phyloP scores from a whole-genome alignment of 2,329 filamentous ascomycete species.

The Ceratocystis smalleyi region DNA sequence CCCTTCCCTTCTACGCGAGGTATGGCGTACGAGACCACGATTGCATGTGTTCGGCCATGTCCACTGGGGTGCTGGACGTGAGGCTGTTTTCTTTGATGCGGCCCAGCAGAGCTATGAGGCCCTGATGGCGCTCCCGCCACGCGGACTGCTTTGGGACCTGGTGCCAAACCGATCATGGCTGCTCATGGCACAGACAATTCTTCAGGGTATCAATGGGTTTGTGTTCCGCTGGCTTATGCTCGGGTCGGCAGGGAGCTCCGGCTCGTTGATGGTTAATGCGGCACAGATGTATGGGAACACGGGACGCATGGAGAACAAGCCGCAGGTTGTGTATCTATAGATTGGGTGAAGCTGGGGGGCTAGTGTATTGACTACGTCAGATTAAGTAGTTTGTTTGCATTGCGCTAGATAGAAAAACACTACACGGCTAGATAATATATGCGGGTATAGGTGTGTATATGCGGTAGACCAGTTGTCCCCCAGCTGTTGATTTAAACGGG shows the following conservation, averaged over 20 bases:
- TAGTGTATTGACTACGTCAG: background rate
- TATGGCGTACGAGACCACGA: slow-evolving; percentile 57
- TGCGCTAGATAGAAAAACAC: background rate
- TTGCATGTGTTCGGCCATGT: slow-evolving; percentile 78
- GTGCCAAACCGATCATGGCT: slow-evolving; percentile 32
- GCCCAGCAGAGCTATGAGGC: slow-evolving; percentile 56
- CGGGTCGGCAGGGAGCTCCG: slow-evolving; percentile 34
- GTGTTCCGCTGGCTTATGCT: slow-evolving; percentile 43
- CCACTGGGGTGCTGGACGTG: slow-evolving; percentile 57
- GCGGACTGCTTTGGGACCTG: slow-evolving; percentile 32
- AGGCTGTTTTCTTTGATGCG: slow-evolving; percentile 59
- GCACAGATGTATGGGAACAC: slow-evolving; percentile 40
- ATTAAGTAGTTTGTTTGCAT: background rate
- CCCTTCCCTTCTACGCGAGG: slow-evolving; percentile 51
- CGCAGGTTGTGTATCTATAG: slow-evolving; percentile 21
- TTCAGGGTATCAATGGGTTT: slow-evolving; percentile 32
- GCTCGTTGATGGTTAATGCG: slow-evolving; percentile 41
- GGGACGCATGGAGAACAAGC: slow-evolving; percentile 30
- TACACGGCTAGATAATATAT: background rate
- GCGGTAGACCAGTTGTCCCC: too few species aligned
- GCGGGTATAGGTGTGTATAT: background rate
- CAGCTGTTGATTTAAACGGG: background rate
- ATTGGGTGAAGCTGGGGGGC: background rate
- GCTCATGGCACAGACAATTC: slow-evolving; percentile 30
- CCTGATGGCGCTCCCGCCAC: slow-evolving; percentile 33